These are phyloP conservation scores for Skeletonema costatum DNA, from an alignment of 108 stramenopile genomes.

Conservation along the genomic window DNA sequence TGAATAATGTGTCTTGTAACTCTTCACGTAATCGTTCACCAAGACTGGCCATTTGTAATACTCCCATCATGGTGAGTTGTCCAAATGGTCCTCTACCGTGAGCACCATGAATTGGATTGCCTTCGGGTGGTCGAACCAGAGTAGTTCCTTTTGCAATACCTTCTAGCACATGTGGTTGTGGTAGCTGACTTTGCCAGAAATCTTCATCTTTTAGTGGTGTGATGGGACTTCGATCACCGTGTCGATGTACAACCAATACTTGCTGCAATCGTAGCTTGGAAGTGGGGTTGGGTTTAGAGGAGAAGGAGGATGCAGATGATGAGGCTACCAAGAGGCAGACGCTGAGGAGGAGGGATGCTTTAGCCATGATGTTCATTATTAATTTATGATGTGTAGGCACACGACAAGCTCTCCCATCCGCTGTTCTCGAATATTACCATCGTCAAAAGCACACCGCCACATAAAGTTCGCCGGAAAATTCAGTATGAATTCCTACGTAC, in stretches of 20 bases:
- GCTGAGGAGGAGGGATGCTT: neutral
- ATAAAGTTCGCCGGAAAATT: no score
- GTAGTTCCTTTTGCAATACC: constrained; percentile 55
- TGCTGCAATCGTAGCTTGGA: constrained; percentile 32
- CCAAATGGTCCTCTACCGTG: constrained; percentile 72
- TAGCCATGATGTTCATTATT: neutral
- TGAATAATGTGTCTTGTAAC: constrained; percentile 41
- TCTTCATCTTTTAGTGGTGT: constrained; percentile 73
- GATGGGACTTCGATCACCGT: constrained; percentile 85
- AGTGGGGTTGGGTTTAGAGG: neutral
- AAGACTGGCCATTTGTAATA: constrained; percentile 79
- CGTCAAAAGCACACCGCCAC: no score
- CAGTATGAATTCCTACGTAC: no score
- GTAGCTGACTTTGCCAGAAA: constrained; percentile 62
- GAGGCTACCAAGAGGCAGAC: neutral
- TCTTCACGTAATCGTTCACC: constrained; percentile 65
- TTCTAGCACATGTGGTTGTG: constrained; percentile 46
- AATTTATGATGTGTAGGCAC: no score
- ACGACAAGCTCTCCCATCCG: no score
- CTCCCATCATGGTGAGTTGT: constrained; percentile 73
- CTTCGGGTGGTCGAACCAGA: constrained; percentile 27
- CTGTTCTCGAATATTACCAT: no score
- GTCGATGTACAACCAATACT: constrained; percentile 74
- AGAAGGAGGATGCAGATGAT: neutral
- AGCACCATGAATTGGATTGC: constrained; percentile 48